Percentiles rank a stretch among this genome's conserved stretches.
phyloP scores from a whole-genome alignment of 2,329 filamentous ascomycete species.

The Hypoxylon sp. region DNA sequence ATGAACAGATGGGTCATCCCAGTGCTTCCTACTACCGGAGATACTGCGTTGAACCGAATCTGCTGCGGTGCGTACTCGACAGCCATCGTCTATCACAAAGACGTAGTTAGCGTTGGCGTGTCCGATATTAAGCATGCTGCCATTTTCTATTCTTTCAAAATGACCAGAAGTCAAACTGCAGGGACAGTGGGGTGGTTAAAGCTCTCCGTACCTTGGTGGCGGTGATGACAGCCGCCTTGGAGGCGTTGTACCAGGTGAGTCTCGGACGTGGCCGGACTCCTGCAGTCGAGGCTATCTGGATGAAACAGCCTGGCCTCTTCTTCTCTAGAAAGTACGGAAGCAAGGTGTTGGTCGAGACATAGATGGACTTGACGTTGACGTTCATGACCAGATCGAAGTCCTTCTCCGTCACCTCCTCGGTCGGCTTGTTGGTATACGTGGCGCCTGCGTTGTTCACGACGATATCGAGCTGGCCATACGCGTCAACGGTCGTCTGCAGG shows the following conservation, averaged over 20 bases:
- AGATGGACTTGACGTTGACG: constrained; percentile 75
- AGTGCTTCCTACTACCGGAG: constrained; percentile 72
- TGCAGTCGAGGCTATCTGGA: constrained; percentile 72
- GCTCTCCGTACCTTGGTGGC: constrained; percentile 53
- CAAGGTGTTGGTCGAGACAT: constrained; percentile 64
- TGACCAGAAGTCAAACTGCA: background rate
- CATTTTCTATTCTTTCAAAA: background rate
- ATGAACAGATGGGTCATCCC: constrained; percentile 66
- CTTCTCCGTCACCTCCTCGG: constrained; percentile 67
- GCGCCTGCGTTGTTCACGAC: constrained; percentile 69
- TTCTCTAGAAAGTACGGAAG: constrained; percentile 67
- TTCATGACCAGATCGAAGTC: constrained; percentile 73
- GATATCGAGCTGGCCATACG: constrained; percentile 62
- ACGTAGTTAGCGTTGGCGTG: constrained; percentile 5
- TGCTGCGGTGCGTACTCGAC: constrained; percentile 76
- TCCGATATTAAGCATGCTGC: background rate
- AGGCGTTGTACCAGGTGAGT: constrained; percentile 74
- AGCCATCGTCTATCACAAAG: constrained; percentile 57
- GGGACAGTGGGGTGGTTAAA: background rate
- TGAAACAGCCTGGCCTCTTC: constrained; percentile 65
- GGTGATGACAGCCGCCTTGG: constrained; percentile 70
- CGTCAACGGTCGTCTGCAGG: constrained; percentile 54
- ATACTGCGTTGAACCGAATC: constrained; percentile 77
- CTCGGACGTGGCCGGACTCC: constrained; percentile 67
- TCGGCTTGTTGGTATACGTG: constrained; percentile 68